Evolutionary conservation across 2,329 filamentous ascomycete species (phyloP).

Genomic region (Thelonectria rubi): DNA sequence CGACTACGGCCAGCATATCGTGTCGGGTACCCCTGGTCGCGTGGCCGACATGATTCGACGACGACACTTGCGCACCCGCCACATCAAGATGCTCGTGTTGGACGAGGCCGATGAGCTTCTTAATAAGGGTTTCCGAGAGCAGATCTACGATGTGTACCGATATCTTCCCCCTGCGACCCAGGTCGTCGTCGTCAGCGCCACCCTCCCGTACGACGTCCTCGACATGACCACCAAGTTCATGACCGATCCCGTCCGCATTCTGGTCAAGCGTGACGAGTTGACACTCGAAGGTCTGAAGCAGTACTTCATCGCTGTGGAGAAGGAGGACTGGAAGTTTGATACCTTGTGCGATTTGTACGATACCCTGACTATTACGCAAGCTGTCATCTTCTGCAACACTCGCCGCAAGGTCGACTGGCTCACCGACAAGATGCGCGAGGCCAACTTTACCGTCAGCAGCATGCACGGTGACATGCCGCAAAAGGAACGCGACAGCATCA

Average conservation of each 20-base stretch:
- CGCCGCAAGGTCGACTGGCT: conserved; percentile 99
- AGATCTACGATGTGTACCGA: conserved; percentile 99
- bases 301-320: conserved; percentile 99
- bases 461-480: conserved; percentile 99
- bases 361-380: conserved; percentile 97
- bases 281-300: conserved; percentile 98
- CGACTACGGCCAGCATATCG: conserved; percentile 96
- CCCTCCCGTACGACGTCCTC: conserved; percentile 95
- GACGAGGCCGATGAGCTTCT: conserved; percentile 73
- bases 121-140: conserved; percentile 95
- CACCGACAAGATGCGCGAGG: conserved; percentile 98
- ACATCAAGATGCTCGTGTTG: conserved; percentile 72
- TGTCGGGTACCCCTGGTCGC: conserved; percentile 95
- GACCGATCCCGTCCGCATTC: conserved; percentile 94
- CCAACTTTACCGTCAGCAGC: conserved; percentile 97
- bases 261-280: conserved; percentile 98
- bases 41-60: conserved; percentile 75
- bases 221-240: conserved; percentile 99
- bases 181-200: conserved; percentile 97
- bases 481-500: conserved; percentile 97
- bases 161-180: conserved; percentile 96
- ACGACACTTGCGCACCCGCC: conserved; percentile 64
- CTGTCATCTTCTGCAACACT: conserved; percentile 99
- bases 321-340: conserved; percentile 99
- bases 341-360: conserved; percentile 99